A percentile compares a stretch with the other conserved stretches of the same genome.
Conservation (phyloP, 2,329 filamentous ascomycete genomes). For the Colletotrichum sp. region DNA sequence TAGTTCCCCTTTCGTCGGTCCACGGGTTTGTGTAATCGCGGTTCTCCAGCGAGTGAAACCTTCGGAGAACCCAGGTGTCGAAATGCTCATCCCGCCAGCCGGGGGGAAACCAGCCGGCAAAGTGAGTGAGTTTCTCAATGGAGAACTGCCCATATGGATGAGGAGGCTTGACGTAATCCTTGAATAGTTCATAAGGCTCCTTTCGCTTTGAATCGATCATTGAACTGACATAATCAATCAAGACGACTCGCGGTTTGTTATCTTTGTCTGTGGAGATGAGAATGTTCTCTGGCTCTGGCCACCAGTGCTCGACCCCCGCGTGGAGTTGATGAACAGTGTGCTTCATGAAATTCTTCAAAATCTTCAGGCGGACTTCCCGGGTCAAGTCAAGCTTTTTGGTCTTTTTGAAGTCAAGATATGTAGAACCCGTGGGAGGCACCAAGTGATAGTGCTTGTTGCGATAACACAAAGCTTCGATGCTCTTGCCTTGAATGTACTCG, state of each 20-base stretch:
- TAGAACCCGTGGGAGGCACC: not conserved
- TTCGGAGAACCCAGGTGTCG: not conserved
- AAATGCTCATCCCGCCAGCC: not conserved
- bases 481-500: not conserved
- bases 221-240: not conserved
- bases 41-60: not conserved
- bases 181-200: fast-evolving
- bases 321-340: not conserved
- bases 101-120: not conserved
- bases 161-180: not conserved
- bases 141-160: not conserved
- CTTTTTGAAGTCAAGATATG: not conserved
- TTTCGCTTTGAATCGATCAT: not conserved
- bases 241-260: not conserved
- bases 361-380: not conserved
- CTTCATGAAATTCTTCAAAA: not conserved
- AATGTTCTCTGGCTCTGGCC: not conserved
- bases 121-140: not conserved
- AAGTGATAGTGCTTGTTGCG: not conserved
- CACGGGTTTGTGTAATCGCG: not conserved
- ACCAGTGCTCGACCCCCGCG: not conserved
- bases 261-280: fast-evolving
- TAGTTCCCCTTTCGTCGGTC: not conserved
- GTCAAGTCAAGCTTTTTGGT: not conserved
- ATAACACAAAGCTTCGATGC: not conserved